Base-by-base conservation (phyloP, 441 rosid species). In the Erodium texanum region DNA sequence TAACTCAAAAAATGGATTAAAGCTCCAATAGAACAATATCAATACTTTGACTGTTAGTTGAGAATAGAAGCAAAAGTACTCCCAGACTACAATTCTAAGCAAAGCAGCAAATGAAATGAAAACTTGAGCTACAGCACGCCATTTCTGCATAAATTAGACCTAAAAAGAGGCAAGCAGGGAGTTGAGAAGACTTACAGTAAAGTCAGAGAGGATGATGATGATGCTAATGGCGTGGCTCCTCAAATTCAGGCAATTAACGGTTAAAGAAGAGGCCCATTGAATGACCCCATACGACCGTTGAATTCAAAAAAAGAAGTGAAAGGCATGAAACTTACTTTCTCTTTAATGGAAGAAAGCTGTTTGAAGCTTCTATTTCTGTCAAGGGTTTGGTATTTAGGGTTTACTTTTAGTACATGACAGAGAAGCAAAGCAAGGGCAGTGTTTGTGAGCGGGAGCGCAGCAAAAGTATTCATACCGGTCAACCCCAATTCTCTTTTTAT, bases 351-450 rank as follows among this genome's bases (percentile, higher is more conserved):
- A 10, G 64, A 59, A 11, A 23, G 12, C 29, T 59, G 64, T 22
- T 12, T 59, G 64, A 12, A 22, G 23, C 29, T 59, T 11, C 27
- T 14, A 24, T 22, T 24, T 59, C 64, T 22, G 64, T 59, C 29
- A 23, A 24, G 27, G 29, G 18, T 59, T 59, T 9, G 64, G 29
- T 59, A n/a, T 23, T 59, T 59, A 59, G 64, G 64, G 62, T 59
- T 59, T 59, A 7, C 22, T 59, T 20, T 20, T 59, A 9, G 29
- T 1, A 59, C 29, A 23, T 22, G 64, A 59, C 64, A 59, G 64
- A 59, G 24, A 45, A 45, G 48, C 38, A 34, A 38, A 27, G 32
- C 32, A n/a, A n/a, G 38, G 9, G 38, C 9, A 34, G 38, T 7
- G 8, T 34, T 34, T 34, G 38, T 34, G 38, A 34, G 38, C 38